A percentile compares a stretch with the other conserved stretches of the same genome.
Evolutionary conservation across 257 asterid genomes (phyloP).

Genomic region (Datura wrightii): DNA sequence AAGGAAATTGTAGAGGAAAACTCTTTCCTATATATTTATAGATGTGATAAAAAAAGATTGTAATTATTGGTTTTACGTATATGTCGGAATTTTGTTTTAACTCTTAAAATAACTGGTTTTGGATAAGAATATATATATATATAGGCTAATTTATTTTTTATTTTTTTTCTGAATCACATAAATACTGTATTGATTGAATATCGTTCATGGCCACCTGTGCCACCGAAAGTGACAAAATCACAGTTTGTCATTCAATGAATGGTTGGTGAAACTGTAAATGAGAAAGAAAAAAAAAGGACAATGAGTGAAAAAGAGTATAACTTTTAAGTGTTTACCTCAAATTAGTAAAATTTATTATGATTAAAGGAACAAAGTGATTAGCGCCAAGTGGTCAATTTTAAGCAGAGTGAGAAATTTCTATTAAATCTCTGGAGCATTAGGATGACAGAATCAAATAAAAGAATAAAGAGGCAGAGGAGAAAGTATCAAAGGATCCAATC

Average conservation of each 20-base stretch:
- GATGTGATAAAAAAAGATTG: background rate
- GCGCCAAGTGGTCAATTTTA: background rate
- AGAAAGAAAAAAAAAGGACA: background rate
- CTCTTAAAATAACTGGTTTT: background rate
- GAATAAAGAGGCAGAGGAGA: background rate
- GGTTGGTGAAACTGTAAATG: background rate
- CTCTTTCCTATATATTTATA: background rate
- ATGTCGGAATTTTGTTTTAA: background rate
- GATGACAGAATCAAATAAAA: background rate
- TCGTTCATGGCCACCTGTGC: background rate
- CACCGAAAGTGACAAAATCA: background rate
- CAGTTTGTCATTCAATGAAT: conserved; percentile 16
- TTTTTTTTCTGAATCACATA: background rate
- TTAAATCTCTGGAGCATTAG: background rate
- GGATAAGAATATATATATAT: background rate
- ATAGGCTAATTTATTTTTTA: background rate
- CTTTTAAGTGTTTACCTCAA: too few species aligned
- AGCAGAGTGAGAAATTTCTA: background rate
- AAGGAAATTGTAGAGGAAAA: background rate
- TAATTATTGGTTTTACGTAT: background rate
- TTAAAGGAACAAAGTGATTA: too few species aligned
- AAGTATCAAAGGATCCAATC: too few species aligned
- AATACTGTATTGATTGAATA: background rate
- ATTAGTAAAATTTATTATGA: too few species aligned
- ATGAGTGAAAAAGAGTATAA: background rate